Conservation (phyloP, 306 rosid genomes). For the Cajanus cajan region DNA sequence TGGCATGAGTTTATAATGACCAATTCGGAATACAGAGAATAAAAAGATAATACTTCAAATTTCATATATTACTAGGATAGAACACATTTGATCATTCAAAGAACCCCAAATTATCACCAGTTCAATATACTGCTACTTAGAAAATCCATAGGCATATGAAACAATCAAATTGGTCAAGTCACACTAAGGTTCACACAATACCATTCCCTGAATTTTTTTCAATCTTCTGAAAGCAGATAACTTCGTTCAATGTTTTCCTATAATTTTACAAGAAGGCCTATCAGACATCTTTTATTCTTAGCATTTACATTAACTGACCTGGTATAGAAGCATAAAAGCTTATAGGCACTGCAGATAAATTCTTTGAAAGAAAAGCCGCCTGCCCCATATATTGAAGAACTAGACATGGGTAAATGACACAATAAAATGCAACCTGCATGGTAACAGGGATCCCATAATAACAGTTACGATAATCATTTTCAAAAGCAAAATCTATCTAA, state of each 20-base stretch:
- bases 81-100: not conserved
- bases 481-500: slow-evolving; percentile 25
- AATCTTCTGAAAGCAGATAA: slow-evolving; percentile 18
- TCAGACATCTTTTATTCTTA: slow-evolving; percentile 6
- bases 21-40: not conserved
- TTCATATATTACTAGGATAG: not conserved
- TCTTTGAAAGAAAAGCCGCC: slow-evolving; percentile 86
- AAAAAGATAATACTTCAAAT: not conserved
- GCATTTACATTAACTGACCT: slow-evolving; percentile 49
- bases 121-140: not conserved
- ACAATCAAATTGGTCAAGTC: slow-evolving; percentile 15
- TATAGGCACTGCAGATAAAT: slow-evolving; percentile 57
- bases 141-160: not conserved
- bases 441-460: slow-evolving; percentile 21
- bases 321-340: slow-evolving; percentile 93
- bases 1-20: slow-evolving; percentile 10
- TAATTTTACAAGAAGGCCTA: slow-evolving; percentile 13
- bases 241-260: not conserved
- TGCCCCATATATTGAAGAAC: slow-evolving; percentile 93
- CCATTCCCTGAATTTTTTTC: not conserved
- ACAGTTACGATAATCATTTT: slow-evolving; percentile 14
- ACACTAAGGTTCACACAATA: not conserved
- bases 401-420: slow-evolving; percentile 71
- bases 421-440: slow-evolving; percentile 69
- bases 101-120: slow-evolving; percentile 4